These are phyloP conservation scores for Xerocomellus dryophilus DNA, from an alignment of 768 basidiomycete genomes.

Conservation along the genomic window DNA sequence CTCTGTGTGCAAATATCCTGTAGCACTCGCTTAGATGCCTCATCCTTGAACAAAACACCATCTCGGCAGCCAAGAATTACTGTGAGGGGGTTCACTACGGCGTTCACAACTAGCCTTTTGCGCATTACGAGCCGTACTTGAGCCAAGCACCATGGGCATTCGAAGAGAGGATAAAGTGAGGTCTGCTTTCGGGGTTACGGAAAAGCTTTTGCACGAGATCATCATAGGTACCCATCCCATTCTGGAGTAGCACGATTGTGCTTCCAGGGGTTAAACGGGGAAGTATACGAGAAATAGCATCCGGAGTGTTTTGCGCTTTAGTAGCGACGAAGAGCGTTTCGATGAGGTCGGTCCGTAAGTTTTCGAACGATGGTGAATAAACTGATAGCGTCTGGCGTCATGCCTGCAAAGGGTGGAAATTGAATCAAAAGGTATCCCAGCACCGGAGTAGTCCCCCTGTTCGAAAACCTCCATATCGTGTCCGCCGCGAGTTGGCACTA, in stretches of 20 bases:
- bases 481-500: conserved; percentile 39
- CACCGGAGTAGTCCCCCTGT: conserved; percentile 21
- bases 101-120: conserved; percentile 78
- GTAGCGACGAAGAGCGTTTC: conserved; percentile 79
- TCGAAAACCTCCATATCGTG: conserved; percentile 53
- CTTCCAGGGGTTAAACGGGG: conserved; percentile 62
- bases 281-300: conserved; percentile 54
- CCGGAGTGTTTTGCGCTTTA: conserved; percentile 67
- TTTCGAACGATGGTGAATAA: conserved; percentile 13
- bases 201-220: conserved; percentile 64
- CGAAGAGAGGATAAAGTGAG: conserved; percentile 80
- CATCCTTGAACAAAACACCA: conserved; percentile 59
- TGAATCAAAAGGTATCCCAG: conserved; percentile 18
- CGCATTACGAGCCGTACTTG: conserved; percentile 69
- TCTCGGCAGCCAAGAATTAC: conserved; percentile 79
- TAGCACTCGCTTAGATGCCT: conserved; percentile 44
- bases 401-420: conserved; percentile 11
- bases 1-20: conserved; percentile 63
- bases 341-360: conserved; percentile 41
- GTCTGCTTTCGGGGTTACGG: conserved; percentile 66
- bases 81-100: conserved; percentile 82
- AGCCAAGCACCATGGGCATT: conserved; percentile 79
- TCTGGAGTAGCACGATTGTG: conserved; percentile 90
- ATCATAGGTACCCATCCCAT: conserved; percentile 93
- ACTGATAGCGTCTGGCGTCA: conserved; percentile 11